phyloP scores from a whole-genome alignment of 2,329 filamentous ascomycete genomes.

The Lasiodiplodia sp. region DNA sequence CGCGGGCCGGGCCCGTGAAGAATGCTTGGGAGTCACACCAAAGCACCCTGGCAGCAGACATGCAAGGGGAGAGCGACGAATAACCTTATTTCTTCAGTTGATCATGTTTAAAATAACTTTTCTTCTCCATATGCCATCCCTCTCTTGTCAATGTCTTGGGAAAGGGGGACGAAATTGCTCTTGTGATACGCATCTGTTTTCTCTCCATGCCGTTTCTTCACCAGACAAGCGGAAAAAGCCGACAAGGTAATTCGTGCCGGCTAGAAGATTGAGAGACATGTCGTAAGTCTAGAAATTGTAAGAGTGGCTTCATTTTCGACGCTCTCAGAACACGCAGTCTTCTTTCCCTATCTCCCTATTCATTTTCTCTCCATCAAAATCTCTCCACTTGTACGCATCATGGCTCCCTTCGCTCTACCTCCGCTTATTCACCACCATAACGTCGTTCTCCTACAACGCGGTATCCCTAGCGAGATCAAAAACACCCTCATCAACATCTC shows the following conservation, averaged over 20 bases:
- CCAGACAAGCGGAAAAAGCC: neutral
- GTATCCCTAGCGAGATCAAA: neutral
- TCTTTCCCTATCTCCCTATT: neutral
- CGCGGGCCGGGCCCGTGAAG: slow-evolving; percentile 6
- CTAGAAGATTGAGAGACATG: neutral
- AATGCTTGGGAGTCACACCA: slow-evolving; percentile 1
- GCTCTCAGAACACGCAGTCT: neutral
- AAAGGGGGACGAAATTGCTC: neutral
- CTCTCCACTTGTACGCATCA: neutral
- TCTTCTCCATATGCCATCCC: neutral
- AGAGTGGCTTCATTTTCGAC: no score
- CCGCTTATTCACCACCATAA: neutral
- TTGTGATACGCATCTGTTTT: neutral
- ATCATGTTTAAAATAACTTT: neutral
- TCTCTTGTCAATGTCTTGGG: neutral
- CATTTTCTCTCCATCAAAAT: neutral
- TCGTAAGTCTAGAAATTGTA: neutral
- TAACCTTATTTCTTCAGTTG: neutral
- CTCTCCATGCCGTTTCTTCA: neutral
- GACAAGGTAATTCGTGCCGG: neutral
- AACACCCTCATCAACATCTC: slow-evolving; percentile 9
- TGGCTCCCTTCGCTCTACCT: neutral
- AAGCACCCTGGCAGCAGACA: neutral
- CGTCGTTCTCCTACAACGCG: neutral
- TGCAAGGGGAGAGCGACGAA: neutral